Conservation (phyloP, 768 basidiomycete species). For the Astraeus odoratus region DNA sequence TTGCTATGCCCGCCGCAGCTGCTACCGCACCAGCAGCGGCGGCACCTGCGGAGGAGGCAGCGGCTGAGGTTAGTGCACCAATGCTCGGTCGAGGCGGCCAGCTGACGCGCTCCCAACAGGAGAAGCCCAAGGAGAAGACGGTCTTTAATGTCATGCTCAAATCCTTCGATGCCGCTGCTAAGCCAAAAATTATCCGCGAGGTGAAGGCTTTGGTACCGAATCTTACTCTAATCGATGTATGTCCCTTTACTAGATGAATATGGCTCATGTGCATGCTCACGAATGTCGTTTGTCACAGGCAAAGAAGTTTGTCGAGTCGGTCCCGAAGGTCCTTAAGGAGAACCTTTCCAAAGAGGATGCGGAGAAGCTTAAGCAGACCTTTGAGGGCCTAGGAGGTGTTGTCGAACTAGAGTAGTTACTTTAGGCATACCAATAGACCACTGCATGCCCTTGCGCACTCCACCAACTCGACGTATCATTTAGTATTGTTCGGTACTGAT, state of each 20-base stretch:
- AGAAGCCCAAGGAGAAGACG: constrained; percentile 98
- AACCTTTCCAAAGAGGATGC: constrained; percentile 95
- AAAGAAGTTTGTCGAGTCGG: constrained; percentile 97
- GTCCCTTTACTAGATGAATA: constrained; percentile 23
- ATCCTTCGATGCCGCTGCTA: constrained; percentile 85
- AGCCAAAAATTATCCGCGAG: constrained; percentile 96
- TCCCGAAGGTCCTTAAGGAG: constrained; percentile 92
- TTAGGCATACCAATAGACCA: constrained; percentile 9
- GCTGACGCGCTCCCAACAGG: constrained; percentile 49
- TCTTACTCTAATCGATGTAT: constrained; percentile 93
- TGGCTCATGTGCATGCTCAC: constrained; percentile 1
- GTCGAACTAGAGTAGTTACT: constrained; percentile 68
- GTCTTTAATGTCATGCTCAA: constrained; percentile 93
- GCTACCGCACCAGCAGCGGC: constrained; percentile 46
- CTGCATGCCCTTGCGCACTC: constrained; percentile 6
- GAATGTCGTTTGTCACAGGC: constrained; percentile 47
- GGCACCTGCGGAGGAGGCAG: constrained; percentile 50
- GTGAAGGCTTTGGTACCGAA: constrained; percentile 94
- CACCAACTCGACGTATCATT: no score
- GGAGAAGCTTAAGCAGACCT: constrained; percentile 89
- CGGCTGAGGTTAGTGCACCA: constrained; percentile 60
- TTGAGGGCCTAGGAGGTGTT: constrained; percentile 84
- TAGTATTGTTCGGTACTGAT: constrained; percentile 12
- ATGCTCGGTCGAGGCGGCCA: no score
- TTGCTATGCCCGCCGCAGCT: constrained; percentile 81